These are phyloP conservation scores for Apocynum venetum DNA, from an alignment of 257 asterid genomes.

Conservation along the genomic window DNA sequence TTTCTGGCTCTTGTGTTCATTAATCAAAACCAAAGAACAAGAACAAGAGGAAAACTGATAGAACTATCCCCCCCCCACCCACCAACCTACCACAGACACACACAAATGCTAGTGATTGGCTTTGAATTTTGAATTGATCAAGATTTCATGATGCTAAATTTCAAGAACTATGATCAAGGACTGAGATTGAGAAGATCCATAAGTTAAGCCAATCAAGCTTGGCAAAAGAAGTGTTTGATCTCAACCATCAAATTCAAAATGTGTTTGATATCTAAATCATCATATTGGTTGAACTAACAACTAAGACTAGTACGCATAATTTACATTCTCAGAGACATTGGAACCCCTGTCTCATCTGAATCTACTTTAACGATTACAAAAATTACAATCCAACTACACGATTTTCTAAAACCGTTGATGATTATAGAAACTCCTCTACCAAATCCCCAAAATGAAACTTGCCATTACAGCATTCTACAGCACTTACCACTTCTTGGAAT, in stretches of 20 bases:
- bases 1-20: no score
- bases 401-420: background rate
- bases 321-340: background rate
- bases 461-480: constrained; percentile 60
- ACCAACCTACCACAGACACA: no score
- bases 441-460: constrained; percentile 59
- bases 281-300: background rate
- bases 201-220: background rate
- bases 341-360: background rate
- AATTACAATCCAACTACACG: no score
- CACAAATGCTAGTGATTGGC: background rate
- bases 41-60: no score
- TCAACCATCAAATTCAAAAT: background rate
- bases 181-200: background rate
- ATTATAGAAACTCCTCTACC: constrained; percentile 55
- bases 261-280: background rate
- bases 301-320: background rate
- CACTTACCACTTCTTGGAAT: constrained; percentile 59
- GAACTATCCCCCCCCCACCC: no score
- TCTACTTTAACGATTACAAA: background rate
- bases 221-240: no score
- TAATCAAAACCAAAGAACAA: no score
- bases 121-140: background rate
- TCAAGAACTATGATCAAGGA: background rate
- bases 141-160: no score